A percentile compares a stretch with the other conserved stretches of the same genome.
These are phyloP conservation scores for Xanthoparmelia taractica DNA, from an alignment of 495 filamentous ascomycete genomes.

Conservation along the genomic window DNA sequence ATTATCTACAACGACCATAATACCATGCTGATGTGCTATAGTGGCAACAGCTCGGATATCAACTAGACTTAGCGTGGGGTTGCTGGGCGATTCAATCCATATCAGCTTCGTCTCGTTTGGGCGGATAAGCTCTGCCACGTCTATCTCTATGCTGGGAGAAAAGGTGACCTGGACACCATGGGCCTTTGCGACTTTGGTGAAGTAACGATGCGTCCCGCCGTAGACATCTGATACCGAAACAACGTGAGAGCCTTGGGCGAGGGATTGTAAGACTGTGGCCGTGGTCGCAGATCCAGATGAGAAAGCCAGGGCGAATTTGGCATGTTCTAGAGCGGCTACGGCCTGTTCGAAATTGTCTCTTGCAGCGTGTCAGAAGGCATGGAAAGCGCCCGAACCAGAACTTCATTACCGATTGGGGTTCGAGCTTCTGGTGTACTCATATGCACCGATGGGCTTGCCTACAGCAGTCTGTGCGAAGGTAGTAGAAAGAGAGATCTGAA, in stretches of 20 bases:
- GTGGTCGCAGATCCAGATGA: slow-evolving; percentile 92
- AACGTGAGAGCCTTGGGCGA: slow-evolving; percentile 87
- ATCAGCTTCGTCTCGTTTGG: slow-evolving; percentile 80
- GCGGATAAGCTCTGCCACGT: slow-evolving; percentile 74
- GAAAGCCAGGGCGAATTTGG: slow-evolving; percentile 89
- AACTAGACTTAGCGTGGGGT: slow-evolving; percentile 85
- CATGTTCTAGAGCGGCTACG: slow-evolving; percentile 85
- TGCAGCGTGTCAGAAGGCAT: neutral
- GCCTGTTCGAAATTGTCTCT: slow-evolving; percentile 86
- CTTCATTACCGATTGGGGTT: slow-evolving; percentile 72
- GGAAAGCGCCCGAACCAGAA: neutral
- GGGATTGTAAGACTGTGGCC: slow-evolving; percentile 82
- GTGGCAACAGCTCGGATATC: slow-evolving; percentile 80
- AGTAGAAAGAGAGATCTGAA: slow-evolving; percentile 84
- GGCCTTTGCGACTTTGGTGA: slow-evolving; percentile 92
- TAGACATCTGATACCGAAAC: slow-evolving; percentile 96
- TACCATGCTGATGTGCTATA: slow-evolving; percentile 77
- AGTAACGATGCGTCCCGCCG: slow-evolving; percentile 95
- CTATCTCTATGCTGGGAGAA: slow-evolving; percentile 78
- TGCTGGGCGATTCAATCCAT: slow-evolving; percentile 95
- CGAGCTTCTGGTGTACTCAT: slow-evolving; percentile 84
- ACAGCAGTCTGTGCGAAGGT: slow-evolving; percentile 84
- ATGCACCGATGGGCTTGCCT: slow-evolving; percentile 73
- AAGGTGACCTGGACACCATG: slow-evolving; percentile 95
- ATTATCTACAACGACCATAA: slow-evolving; percentile 96